Evolutionary conservation across 345 rosid species (phyloP), one percentile per base, ranked within the genome.

Genomic region (sweet orange (Citrus sinensis)): DNA sequence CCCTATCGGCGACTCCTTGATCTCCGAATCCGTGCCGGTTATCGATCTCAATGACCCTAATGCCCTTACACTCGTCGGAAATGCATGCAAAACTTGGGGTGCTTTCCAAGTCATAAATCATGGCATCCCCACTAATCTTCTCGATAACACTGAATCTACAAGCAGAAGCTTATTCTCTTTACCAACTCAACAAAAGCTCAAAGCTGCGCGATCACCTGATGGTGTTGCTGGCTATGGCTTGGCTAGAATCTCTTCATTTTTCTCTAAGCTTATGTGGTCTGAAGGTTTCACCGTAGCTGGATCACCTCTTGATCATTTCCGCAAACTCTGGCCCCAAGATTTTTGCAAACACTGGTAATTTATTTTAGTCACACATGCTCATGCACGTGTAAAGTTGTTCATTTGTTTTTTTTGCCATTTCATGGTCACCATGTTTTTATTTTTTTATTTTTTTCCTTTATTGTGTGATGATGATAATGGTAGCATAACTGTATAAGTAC

Each of bases 191-290:
- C 90, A 87, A 58, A 96, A 96, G 81, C 91, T 92, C 62, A 91
- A 89, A 76, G 97, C 89, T 1, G 88, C 91, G 16, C 85, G 99
- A 63, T 78, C 87, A 11, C 91, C 93, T 1, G 90, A 89, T 55
- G 97, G 97, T 0, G 76, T 90, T 51, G 85, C 97, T 0, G 98
- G 99, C 76, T 96, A 91, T 63, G 99, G 99, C 0, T 85, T 89
- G 7, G 94, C 97, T 0, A 90, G 95, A 58, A 92, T 92, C 34
- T 87, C 98, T 10, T 82, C 92, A 25, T 92, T 91, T 78, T 96
- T 96, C 78, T 82, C 90, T 7, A 96, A 96, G 90, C 87, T 83
- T 67, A 90, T 96, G 97, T 96, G 99, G 99, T 96, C 97, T 19
- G 98, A 96, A 80, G 98, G 99, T 11, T 96, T 96, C 89, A 94